Percentiles rank a stretch among this genome's conserved stretches.
Evolutionary conservation across 2,329 filamentous ascomycete genomes (phyloP).

Genomic region (Trichoderma pleuroti): DNA sequence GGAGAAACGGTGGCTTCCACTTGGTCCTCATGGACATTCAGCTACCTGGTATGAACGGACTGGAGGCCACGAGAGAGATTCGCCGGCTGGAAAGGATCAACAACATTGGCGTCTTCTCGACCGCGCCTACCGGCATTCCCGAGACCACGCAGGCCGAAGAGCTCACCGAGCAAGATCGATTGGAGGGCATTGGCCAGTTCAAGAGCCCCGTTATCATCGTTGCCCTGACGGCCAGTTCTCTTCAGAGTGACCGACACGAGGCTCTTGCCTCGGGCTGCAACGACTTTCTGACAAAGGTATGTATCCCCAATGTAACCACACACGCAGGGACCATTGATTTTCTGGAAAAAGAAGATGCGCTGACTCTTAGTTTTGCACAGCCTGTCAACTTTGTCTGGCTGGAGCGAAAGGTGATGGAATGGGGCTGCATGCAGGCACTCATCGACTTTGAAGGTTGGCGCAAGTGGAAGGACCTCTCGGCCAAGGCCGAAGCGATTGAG

Average conservation of each 20-base stretch:
- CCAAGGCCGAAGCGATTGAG: constrained; percentile 44
- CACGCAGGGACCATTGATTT: not conserved
- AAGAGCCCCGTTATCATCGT: constrained; percentile 98
- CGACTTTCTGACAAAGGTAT: constrained; percentile 94
- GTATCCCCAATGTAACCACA: constrained; percentile 23
- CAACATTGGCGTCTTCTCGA: constrained; percentile 84
- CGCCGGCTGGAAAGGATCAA: constrained; percentile 84
- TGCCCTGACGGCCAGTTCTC: constrained; percentile 85
- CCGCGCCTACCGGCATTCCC: constrained; percentile 52
- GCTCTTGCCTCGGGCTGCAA: constrained; percentile 94
- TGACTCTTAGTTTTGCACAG: constrained; percentile 41
- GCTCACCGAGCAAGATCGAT: constrained; percentile 62
- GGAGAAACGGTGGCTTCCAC: constrained; percentile 89
- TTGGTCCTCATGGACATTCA: constrained; percentile 98
- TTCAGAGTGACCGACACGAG: constrained; percentile 94
- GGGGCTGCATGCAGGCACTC: constrained; percentile 98
- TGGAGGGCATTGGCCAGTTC: constrained; percentile 69
- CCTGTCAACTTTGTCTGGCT: constrained; percentile 98
- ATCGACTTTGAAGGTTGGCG: constrained; percentile 99
- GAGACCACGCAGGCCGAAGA: constrained; percentile 40
- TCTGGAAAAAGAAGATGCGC: not conserved
- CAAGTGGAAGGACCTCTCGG: constrained; percentile 84
- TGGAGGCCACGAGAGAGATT: constrained; percentile 95
- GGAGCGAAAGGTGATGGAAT: constrained; percentile 96
- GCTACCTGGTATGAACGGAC: constrained; percentile 89